Evolutionary conservation across 1,284 basidiomycete species (phyloP), one percentile per base, ranked within the genome.

Genomic region (Heterobasidion occidentale): DNA sequence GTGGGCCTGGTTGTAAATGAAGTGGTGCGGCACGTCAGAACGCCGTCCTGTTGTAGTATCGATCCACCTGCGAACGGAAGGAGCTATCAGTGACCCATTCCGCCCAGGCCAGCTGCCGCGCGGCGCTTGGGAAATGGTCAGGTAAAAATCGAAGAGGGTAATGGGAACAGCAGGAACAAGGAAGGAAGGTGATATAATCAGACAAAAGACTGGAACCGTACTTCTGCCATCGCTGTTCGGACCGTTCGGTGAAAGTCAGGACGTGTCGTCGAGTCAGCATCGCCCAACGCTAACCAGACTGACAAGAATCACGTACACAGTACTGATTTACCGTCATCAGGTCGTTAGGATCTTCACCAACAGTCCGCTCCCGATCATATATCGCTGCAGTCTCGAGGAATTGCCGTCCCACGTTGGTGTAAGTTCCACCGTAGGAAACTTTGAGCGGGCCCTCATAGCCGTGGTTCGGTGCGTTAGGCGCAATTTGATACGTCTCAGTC

Each of bases 381-480:
- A 61, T 61, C 3, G 67, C 57, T 14, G 74, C 77, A 8, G 76
- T 73, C 5, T 70, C 66, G 14, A 84, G 64, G 55, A 77, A 81
- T 33, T 84, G 71, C n/a, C 69, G 61, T 1, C 70, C 75, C 6
- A 79, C 56, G 20, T 74, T 74, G n/a, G 71, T 66, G 20, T 68
- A 61, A 7, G 63, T 60, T 3, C 70, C 67, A 1, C 73, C 71
- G 27, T 69, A 67, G 0, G 81, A 82, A 2, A 82, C 68, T 53
- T 77, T 76, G 54, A 84, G 67, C 0, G 81, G 83, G 0, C 83
- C 83, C 4, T 70, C 70, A 46, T 70, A 73, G 12, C 83, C 83
- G 59, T 84, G 83, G 0, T 72, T 74, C 5, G 64, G 62, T 7
- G 62, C 63, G 6, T 65, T 64, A 1, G 65, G 57, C 12, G 66